Conservation (phyloP, 1,139 yeast genomes). For the Yamadazyma dushanensis region DNA sequence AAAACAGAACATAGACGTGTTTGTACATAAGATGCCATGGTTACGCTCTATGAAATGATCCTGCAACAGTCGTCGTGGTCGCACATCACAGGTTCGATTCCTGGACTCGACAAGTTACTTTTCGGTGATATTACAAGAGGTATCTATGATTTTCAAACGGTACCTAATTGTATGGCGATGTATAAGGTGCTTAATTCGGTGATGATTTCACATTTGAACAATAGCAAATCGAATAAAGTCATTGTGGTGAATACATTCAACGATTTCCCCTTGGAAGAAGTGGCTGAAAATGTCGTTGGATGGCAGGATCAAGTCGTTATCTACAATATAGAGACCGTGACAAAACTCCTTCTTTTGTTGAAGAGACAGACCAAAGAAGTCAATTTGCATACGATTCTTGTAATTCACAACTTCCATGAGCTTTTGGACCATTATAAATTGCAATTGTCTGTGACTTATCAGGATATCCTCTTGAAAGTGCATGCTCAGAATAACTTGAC, state of each 20-base stretch:
- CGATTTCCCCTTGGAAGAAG: conserved; percentile 24
- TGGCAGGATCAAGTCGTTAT: conserved; percentile 14
- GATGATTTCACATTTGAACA: conserved; percentile 29
- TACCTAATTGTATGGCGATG: conserved; percentile 31
- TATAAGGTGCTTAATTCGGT: conserved; percentile 24
- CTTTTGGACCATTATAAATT: conserved; percentile 35
- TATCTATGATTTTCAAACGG: conserved; percentile 39
- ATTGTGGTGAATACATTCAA: conserved; percentile 33
- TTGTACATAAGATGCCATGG: conserved; percentile 11
- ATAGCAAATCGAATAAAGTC: conserved; percentile 17
- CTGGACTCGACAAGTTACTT: conserved; percentile 16
- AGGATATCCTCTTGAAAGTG: conserved; percentile 34
- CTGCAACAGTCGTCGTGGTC: conserved; percentile 4
- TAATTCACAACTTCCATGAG: conserved; percentile 38
- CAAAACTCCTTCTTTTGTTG: conserved; percentile 24
- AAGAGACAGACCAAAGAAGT: conserved; percentile 7
- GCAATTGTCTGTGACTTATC: conserved; percentile 35
- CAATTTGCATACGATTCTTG: conserved; percentile 15
- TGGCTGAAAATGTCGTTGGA: conserved; percentile 16
- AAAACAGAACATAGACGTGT: not conserved
- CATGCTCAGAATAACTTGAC: conserved; percentile 30
- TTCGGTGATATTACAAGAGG: conserved; percentile 7
- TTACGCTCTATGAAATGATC: conserved; percentile 15
- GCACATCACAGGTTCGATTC: conserved; percentile 13
- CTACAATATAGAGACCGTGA: conserved; percentile 29